These are phyloP conservation scores for Turnera subulata DNA, from an alignment of 345 rosid genomes.

Conservation along the genomic window DNA sequence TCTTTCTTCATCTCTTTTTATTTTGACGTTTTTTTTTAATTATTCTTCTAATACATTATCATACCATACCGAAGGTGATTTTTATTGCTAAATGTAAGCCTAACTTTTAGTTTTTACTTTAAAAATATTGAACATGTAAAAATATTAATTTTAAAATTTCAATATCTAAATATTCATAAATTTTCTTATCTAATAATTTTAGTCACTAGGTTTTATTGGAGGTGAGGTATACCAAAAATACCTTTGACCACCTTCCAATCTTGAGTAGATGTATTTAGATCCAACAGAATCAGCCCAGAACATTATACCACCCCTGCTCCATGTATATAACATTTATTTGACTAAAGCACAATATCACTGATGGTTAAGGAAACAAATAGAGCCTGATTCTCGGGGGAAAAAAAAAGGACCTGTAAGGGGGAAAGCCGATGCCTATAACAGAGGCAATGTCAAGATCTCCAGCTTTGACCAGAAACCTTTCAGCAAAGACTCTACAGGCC, in stretches of 20 bases:
- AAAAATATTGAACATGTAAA: no score
- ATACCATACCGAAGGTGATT: no score
- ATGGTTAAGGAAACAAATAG: neutral
- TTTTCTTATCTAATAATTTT: no score
- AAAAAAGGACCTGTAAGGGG: conserved; percentile 66
- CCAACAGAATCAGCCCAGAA: conserved; percentile 69
- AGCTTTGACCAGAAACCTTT: conserved; percentile 91
- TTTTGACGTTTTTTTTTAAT: no score
- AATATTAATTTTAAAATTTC: no score
- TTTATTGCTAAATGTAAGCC: no score
- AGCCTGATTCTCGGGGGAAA: neutral
- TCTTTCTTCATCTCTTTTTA: no score
- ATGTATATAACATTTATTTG: conserved; percentile 13
- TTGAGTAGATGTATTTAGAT: conserved; percentile 35
- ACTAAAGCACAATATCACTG: conserved; percentile 1
- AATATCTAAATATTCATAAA: no score
- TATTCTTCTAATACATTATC: no score
- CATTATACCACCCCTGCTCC: conserved; percentile 81
- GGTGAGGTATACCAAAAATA: no score
- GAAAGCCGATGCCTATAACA: conserved; percentile 96
- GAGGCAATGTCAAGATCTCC: conserved; percentile 87
- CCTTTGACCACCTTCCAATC: conserved; percentile 73
- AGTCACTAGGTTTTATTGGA: no score
- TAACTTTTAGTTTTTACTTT: no score
- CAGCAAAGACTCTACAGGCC: conserved; percentile 86